These are phyloP conservation scores for Paraurostyla sp. DNA, from an alignment of 73 alveolate species.

Conservation along the genomic window DNA sequence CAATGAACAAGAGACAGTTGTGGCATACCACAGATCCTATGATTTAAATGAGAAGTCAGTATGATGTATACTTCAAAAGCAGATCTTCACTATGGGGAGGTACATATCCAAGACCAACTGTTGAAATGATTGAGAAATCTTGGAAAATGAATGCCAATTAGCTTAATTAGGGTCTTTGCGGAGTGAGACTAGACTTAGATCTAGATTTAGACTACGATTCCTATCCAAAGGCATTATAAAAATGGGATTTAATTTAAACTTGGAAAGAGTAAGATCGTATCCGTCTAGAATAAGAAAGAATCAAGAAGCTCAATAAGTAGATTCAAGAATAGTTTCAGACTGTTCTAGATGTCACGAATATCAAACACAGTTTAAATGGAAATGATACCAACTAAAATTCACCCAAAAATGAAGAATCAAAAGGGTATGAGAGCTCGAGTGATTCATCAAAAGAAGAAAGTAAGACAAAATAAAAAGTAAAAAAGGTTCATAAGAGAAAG, in stretches of 20 bases:
- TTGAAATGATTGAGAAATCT: constrained; percentile 39
- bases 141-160: constrained; percentile 13
- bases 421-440: too few relatives aligned
- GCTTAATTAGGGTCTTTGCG: background rate
- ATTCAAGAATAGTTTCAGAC: background rate
- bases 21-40: constrained; percentile 21
- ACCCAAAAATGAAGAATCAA: too few relatives aligned
- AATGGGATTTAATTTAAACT: background rate
- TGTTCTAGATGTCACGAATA: background rate
- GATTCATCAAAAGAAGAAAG: too few relatives aligned
- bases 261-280: background rate
- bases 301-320: background rate
- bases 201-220: constrained; percentile 37
- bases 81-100: constrained; percentile 41
- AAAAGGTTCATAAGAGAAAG: too few relatives aligned
- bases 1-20: background rate
- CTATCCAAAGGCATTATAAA: background rate
- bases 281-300: background rate
- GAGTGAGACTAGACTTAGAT: constrained; percentile 5
- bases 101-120: constrained; percentile 41
- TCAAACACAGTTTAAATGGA: too few relatives aligned
- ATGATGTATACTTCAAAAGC: constrained; percentile 10
- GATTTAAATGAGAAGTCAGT: background rate
- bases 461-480: too few relatives aligned
- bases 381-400: too few relatives aligned